phyloP scores from a whole-genome alignment of 257 asterid species.

The Cruciata laevipes region DNA sequence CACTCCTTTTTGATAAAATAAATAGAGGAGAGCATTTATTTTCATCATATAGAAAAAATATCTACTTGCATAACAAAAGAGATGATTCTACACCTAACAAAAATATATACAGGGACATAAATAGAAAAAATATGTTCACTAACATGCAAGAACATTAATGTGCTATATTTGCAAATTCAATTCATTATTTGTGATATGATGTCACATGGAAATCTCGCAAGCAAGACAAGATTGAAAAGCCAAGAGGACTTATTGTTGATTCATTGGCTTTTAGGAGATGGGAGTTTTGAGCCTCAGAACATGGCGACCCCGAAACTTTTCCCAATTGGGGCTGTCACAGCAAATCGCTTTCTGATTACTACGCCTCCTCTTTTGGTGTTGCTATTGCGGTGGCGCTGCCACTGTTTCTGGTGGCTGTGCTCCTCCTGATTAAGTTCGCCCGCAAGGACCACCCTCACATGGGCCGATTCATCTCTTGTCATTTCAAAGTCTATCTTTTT shows the following conservation, averaged over 20 bases:
- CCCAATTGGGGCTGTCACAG: conserved; percentile 16
- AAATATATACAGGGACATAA: background rate
- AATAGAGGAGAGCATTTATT: too few species aligned
- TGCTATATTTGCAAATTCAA: background rate
- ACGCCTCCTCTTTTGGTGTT: conserved; percentile 4
- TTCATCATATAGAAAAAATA: background rate
- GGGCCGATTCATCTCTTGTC: background rate
- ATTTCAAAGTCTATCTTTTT: background rate
- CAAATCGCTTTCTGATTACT: conserved; percentile 11
- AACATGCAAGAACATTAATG: background rate
- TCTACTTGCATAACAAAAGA: background rate
- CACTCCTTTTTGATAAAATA: too few species aligned
- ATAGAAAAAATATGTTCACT: background rate
- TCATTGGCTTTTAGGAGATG: conserved; percentile 9
- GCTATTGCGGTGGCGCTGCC: background rate
- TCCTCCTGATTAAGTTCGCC: background rate
- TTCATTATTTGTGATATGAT: conserved; percentile 1
- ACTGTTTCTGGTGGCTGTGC: background rate
- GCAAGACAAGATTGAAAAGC: conserved; percentile 22
- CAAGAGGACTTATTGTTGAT: background rate
- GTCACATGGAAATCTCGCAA: conserved; percentile 9
- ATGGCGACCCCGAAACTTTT: conserved; percentile 27
- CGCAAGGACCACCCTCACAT: conserved; percentile 20
- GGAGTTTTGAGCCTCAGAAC: conserved; percentile 55
- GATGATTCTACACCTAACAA: background rate